These are phyloP conservation scores for Vicia sativa DNA, from an alignment of 306 rosid species.

Conservation along the genomic window DNA sequence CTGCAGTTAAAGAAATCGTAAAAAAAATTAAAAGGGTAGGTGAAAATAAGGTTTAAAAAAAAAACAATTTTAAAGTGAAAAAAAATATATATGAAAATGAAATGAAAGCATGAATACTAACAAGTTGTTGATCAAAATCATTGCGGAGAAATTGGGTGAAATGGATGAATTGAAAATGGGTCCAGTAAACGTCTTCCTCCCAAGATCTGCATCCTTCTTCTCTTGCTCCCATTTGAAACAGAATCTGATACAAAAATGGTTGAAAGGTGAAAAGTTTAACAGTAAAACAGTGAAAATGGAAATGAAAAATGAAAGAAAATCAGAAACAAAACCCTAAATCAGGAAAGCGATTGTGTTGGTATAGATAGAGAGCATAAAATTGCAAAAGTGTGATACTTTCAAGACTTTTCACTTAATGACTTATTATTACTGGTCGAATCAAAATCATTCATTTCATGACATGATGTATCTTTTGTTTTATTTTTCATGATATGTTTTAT, in stretches of 20 bases:
- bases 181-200: slow-evolving; percentile 70
- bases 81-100: too few species aligned
- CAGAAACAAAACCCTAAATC: neutral
- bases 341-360: neutral
- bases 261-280: slow-evolving; percentile 15
- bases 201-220: slow-evolving; percentile 35
- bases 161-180: slow-evolving; percentile 56
- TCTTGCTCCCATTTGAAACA: neutral
- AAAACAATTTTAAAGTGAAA: neutral
- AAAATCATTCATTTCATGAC: neutral
- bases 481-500: too few species aligned
- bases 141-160: slow-evolving; percentile 52
- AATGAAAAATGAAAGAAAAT: neutral
- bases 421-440: neutral
- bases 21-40: neutral
- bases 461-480: neutral
- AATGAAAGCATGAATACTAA: slow-evolving; percentile 33
- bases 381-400: neutral
- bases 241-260: neutral
- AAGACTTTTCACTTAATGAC: neutral
- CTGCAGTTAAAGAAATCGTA: neutral
- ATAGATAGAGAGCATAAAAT: neutral
- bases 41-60: too few species aligned
- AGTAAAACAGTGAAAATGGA: neutral
- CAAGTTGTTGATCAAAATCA: slow-evolving; percentile 56